Conservation (phyloP, 2,329 filamentous ascomycete genomes). For the Fusarium papillatum region DNA sequence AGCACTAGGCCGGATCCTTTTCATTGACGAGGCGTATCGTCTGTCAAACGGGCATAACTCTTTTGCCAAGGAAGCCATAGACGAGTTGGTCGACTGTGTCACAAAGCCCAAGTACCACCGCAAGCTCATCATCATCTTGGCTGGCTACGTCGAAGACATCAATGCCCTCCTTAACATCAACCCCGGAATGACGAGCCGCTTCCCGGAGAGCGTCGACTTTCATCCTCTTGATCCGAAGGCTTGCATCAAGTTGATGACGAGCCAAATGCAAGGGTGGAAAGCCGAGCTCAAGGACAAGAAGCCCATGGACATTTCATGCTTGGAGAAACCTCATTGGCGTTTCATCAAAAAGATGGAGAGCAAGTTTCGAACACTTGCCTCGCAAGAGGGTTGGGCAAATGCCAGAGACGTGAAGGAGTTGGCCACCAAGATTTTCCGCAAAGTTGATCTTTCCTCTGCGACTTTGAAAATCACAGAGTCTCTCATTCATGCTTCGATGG, state of each 20-base stretch:
- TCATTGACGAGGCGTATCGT: conserved; percentile 81
- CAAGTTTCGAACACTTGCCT: conserved; percentile 56
- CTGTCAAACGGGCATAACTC: conserved; percentile 60
- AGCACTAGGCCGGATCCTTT: conserved; percentile 75
- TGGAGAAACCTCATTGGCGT: conserved; percentile 29
- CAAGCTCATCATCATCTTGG: conserved; percentile 76
- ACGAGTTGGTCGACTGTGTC: conserved; percentile 65
- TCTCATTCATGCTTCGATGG: conserved; percentile 28
- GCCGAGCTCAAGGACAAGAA: conserved; percentile 30
- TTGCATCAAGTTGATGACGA: conserved; percentile 53
- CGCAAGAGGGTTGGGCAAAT: conserved; percentile 70
- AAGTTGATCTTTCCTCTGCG: conserved; percentile 28
- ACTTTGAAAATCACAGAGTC: conserved; percentile 35
- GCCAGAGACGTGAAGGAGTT: conserved; percentile 72
- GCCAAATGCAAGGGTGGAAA: conserved; percentile 54
- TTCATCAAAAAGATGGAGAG: conserved; percentile 29
- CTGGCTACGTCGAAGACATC: conserved; percentile 77
- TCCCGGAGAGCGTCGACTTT: conserved; percentile 74
- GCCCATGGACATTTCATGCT: conserved; percentile 40
- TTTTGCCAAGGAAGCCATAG: conserved; percentile 70
- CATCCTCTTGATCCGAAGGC: conserved; percentile 54
- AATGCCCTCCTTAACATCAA: conserved; percentile 73
- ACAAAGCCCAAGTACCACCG: conserved; percentile 69
- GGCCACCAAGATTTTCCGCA: conserved; percentile 62
- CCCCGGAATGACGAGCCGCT: conserved; percentile 73